A percentile compares a stretch with the other conserved stretches of the same genome.
Conservation (phyloP, 805 yeast species). For the Candida easanensis region DNA sequence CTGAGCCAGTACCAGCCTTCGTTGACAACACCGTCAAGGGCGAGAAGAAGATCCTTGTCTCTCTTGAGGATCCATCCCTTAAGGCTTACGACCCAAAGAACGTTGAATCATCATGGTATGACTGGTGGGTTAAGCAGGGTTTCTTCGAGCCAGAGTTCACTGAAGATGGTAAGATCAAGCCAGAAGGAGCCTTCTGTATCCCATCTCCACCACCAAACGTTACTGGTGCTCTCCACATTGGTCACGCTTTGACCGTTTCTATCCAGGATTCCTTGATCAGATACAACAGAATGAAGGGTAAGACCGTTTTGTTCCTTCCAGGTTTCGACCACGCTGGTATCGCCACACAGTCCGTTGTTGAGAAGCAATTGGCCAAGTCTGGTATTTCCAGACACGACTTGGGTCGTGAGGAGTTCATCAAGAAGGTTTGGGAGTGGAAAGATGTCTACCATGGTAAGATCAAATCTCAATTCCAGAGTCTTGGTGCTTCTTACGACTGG, state of each 20-base stretch:
- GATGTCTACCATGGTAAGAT: conserved; percentile 87
- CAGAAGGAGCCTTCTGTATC: conserved; percentile 82
- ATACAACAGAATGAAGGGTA: conserved; percentile 95
- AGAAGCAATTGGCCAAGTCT: conserved; percentile 82
- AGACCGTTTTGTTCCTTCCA: conserved; percentile 87
- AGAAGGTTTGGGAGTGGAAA: conserved; percentile 97
- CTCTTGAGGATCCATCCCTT: conserved; percentile 87
- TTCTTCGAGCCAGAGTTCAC: conserved; percentile 84
- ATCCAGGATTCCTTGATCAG: conserved; percentile 93
- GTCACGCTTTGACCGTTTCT: conserved; percentile 94
- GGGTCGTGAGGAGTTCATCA: conserved; percentile 87
- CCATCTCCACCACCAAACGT: conserved; percentile 99
- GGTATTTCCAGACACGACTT: conserved; percentile 90
- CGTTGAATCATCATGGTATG: conserved; percentile 96
- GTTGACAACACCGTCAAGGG: conserved; percentile 83
- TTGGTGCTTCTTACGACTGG: conserved; percentile 99
- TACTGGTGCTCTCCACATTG: conserved; percentile 97
- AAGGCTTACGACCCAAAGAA: conserved; percentile 91
- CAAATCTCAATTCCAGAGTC: conserved; percentile 74
- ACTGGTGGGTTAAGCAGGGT: conserved; percentile 92
- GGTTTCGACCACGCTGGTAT: conserved; percentile 99
- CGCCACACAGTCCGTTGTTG: conserved; percentile 97
- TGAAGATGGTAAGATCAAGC: conserved; percentile 68
- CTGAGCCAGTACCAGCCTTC: conserved; percentile 78
- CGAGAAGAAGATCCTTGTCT: conserved; percentile 83